phyloP scores from a whole-genome alignment of 2,329 filamentous ascomycete species.

The Thielaviopsis populi region DNA sequence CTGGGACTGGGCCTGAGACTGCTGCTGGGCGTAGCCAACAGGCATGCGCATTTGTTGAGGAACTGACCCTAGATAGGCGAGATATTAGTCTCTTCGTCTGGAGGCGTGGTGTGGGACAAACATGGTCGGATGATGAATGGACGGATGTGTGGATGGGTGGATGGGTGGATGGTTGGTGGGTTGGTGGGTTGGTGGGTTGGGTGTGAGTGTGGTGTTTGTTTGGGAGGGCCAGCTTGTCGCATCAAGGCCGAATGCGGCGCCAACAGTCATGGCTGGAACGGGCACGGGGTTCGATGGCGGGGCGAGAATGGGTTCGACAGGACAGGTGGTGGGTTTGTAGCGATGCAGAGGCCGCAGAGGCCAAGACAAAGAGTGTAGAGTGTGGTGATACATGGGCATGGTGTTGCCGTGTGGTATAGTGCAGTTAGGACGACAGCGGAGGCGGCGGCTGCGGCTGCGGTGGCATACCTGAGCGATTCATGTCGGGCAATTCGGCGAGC shows the following conservation, averaged over 20 bases:
- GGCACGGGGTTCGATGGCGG: no score
- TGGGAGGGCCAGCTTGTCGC: no score
- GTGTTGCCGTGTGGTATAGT: no score
- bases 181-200: conserved; percentile 17
- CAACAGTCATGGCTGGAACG: no score
- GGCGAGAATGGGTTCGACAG: no score
- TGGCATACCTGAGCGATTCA: conserved; percentile 13
- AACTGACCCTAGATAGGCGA: conserved; percentile 34
- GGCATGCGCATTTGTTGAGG: conserved; percentile 49
- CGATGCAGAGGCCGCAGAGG: no score
- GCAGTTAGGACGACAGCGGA: background rate
- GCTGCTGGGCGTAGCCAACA: conserved; percentile 37
- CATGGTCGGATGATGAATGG: background rate
- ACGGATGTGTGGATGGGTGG: no score
- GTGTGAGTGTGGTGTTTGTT: no score
- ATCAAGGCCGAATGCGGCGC: no score
- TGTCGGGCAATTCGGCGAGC: background rate
- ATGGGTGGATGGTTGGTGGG: conserved; percentile 16
- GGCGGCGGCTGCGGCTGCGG: background rate
- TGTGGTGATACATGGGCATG: no score
- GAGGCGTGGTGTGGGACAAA: background rate
- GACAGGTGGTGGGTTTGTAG: no score
- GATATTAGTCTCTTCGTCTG: conserved; percentile 16
- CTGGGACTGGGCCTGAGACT: background rate
- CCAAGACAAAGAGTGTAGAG: no score